Evolutionary conservation across 2,329 filamentous ascomycete genomes (phyloP).

Genomic region (Bisporella sp.): DNA sequence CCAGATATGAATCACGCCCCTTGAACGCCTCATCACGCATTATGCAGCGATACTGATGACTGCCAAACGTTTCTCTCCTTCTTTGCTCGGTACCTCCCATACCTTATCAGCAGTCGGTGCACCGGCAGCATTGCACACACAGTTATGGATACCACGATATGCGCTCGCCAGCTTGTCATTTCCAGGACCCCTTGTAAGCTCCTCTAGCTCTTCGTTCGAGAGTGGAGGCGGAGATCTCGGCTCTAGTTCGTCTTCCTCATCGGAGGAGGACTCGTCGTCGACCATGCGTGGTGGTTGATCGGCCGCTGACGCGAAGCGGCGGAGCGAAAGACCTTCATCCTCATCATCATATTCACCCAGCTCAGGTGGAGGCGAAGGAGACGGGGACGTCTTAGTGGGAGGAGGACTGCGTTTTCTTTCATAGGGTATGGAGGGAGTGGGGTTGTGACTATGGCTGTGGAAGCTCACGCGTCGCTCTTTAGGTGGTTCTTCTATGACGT

Average conservation of each 20-base stretch:
- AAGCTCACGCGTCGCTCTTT: conserved; percentile 4
- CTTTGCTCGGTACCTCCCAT: conserved; percentile 16
- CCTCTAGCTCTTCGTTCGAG: conserved; percentile 11
- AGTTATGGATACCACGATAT: conserved; percentile 12
- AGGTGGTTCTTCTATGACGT: neutral
- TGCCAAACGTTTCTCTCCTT: neutral
- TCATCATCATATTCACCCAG: conserved; percentile 14
- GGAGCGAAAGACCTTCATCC: conserved; percentile 10
- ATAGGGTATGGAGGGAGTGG: neutral
- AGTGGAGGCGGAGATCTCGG: neutral
- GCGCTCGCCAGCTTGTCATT: conserved; percentile 10
- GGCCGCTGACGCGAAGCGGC: conserved; percentile 12
- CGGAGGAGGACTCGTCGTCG: conserved; percentile 6
- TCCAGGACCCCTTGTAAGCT: conserved; percentile 8
- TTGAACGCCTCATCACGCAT: no score
- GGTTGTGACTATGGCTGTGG: neutral
- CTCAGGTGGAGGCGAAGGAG: conserved; percentile 1
- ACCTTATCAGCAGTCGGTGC: conserved; percentile 11
- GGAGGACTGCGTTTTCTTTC: conserved; percentile 10
- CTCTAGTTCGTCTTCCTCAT: conserved; percentile 3
- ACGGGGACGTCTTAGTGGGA: conserved; percentile 2
- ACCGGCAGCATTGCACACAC: conserved; percentile 15
- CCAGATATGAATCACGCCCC: no score
- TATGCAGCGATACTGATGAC: no score
- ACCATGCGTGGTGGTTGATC: conserved; percentile 15